phyloP scores from a whole-genome alignment of 148 eudicot species.

The Persicaria tinctoria region DNA sequence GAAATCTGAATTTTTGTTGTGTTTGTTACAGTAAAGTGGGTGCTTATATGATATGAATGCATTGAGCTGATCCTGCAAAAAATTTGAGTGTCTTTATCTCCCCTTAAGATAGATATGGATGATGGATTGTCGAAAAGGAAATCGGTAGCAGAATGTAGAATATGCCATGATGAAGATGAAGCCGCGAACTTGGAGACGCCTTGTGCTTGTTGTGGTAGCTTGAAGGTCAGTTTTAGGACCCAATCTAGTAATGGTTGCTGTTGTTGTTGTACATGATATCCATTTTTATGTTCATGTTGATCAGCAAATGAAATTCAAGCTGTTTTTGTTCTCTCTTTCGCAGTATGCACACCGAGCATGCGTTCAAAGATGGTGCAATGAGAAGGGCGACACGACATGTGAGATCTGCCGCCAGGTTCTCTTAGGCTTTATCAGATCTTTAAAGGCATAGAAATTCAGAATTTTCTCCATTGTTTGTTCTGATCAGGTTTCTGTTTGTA shows the following conservation, averaged over 20 bases:
- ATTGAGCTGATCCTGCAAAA: slow-evolving; percentile 16
- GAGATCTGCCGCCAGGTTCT: slow-evolving; percentile 78
- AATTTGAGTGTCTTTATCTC: not conserved
- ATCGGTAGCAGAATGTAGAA: slow-evolving; percentile 53
- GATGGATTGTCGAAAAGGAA: slow-evolving; percentile 29
- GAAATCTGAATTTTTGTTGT: not conserved
- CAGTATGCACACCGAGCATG: slow-evolving; percentile 87
- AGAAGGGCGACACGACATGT: slow-evolving; percentile 70
- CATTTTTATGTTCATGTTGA: not conserved
- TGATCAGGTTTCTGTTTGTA: not conserved
- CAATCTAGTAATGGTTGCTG: slow-evolving; percentile 2
- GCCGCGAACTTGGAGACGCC: slow-evolving; percentile 74
- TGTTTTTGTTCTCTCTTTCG: not conserved
- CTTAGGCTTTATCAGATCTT: not conserved
- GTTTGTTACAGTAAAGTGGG: not conserved
- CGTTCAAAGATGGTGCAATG: slow-evolving; percentile 82
- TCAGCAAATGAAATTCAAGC: not conserved
- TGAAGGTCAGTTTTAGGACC: slow-evolving; percentile 45
- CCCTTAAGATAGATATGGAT: slow-evolving; percentile 31
- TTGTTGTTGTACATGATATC: not conserved
- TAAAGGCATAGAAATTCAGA: no score
- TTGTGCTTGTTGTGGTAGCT: slow-evolving; percentile 75
- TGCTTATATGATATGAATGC: not conserved
- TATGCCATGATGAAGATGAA: slow-evolving; percentile 84
- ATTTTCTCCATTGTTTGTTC: not conserved